Evolutionary conservation across 2,329 filamentous ascomycete species (phyloP), one percentile per base, ranked within the genome.

Genomic region (Pseudogymnoascus destructans): DNA sequence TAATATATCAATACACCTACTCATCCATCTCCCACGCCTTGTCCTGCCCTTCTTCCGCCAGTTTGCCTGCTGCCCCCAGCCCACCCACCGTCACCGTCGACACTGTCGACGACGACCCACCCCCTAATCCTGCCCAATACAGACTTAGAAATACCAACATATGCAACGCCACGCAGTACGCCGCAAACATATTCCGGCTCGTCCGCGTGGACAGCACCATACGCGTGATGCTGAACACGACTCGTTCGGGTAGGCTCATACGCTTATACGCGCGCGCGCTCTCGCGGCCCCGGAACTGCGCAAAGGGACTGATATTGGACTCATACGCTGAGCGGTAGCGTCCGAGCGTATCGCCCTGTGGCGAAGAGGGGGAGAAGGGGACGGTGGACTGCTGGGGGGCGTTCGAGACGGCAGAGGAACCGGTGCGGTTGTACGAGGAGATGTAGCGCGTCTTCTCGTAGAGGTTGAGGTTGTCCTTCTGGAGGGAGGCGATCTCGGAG

Each of bases 381-480:
- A 85, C 76, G 1, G 86, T 82, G 0, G 87, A 86, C 0, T 88
- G 84, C 68, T 91, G 95, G 2, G 89, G 85, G 35, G 79, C 77
- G 40, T 84, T 86, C n/a, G 84, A 82, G 10, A 83, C 83, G 11
- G 80, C 79, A 4, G 81, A 81, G 9, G 83, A 81, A 36, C 74
- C 72, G 25, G 58, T 62, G 57, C 91, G 84, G 70, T 85, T 95
- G 75, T 96, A 98, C 2, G 89, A 91, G 5, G 90, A 95, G 21
- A 97, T 84, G 70, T 98, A 98, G 64, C 93, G 83, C 15, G 92
- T 95, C 78, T 97, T 98, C 72, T 98, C 93, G 71, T 98, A 98
- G 6, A 98, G 78, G 66, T 87, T 90, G 33, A 98, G 78, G 69
- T 98, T 98, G 72, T 98, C 93, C 70, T 91, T 95, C 69, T 98